Base-by-base conservation (phyloP, 2,329 filamentous ascomycete species). In the Arthrinium puccinioides region DNA sequence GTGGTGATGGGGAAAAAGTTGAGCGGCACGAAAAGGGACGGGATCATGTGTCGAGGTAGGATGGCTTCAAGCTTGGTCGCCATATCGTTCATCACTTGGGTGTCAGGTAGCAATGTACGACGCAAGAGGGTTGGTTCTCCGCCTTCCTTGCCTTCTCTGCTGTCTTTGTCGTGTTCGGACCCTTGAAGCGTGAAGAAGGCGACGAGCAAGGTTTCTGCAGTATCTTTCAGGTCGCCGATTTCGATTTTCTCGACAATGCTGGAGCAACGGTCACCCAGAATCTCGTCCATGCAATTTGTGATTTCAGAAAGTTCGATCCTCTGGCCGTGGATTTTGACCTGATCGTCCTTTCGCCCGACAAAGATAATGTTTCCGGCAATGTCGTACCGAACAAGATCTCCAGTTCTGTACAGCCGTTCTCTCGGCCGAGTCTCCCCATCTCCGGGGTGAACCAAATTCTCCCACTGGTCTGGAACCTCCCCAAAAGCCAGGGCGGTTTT, bases 1-100 rank as follows among this genome's bases (percentile, higher is more conserved):
- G 62, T 57, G 0, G 69, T 72, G 14, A 74, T 48, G 0, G 72
- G 72, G 14, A 76, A 58, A 7, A 58, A 48, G 30, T 60, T 60
- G 14, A 75, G 53, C 0, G 71, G 70, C 3, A 76, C 59, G 33
- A 68, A 74, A 2, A 66, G 56, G 1, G 61, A 55, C 0, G 72
- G 72, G 11, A 72, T 54, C 48, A 65, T 64, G 35, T 65, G 57
- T 2, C 51, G 48, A 0, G 67, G 58, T 3, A 70, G 52, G 2
- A 45, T 38, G 27, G 57, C 56, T 32, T 60, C 53, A 31, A 74
- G 55, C 21, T 69, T 60, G 4, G 67, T 61, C 28, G 66, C 60
- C 42, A 63, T 62, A 44, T 64, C 66, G 0, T 60, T 62, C 11
- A 67, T 55, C n/a, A 61, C 65, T n/a, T n/a, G n/a, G n/a, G n/a